Percentiles rank a stretch among this genome's conserved stretches.
Evolutionary conservation across 2,329 filamentous ascomycete species (phyloP).

Genomic region (Pseudogymnoascus sp.): DNA sequence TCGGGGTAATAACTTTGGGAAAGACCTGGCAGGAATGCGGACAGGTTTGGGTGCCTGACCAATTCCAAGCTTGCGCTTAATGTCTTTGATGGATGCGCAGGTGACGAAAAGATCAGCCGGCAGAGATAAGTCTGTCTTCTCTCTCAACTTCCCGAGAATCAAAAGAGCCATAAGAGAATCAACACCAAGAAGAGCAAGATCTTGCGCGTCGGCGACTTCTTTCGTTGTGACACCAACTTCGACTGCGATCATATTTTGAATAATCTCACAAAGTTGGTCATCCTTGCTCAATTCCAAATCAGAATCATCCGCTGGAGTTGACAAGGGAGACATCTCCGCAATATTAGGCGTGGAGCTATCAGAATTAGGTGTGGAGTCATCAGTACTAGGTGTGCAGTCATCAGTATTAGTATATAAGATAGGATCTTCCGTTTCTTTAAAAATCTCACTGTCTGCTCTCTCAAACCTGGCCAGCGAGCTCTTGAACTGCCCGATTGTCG

Average conservation of each 20-base stretch:
- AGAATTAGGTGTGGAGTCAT: slow-evolving; percentile 2
- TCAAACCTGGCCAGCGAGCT: slow-evolving; percentile 35
- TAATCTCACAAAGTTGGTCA: slow-evolving; percentile 40
- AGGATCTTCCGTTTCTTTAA: background rate
- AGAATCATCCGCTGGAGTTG: slow-evolving; percentile 46
- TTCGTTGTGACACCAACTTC: slow-evolving; percentile 65
- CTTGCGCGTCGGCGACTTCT: slow-evolving; percentile 47
- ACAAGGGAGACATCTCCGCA: slow-evolving; percentile 43
- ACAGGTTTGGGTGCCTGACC: slow-evolving; percentile 21
- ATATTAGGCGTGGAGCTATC: slow-evolving; percentile 32
- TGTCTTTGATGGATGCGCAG: slow-evolving; percentile 55
- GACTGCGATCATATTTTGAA: slow-evolving; percentile 59
- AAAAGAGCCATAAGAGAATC: slow-evolving; percentile 51
- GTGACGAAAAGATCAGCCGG: slow-evolving; percentile 53
- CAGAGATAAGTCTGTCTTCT: slow-evolving; percentile 45
- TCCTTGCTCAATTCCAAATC: slow-evolving; percentile 41
- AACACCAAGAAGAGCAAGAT: slow-evolving; percentile 49
- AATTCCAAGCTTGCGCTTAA: slow-evolving; percentile 55
- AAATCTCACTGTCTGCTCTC: slow-evolving; percentile 2
- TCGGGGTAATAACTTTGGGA: slow-evolving; percentile 9
- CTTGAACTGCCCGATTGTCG: slow-evolving; percentile 48
- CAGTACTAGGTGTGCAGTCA: slow-evolving; percentile 1
- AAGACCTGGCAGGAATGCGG: slow-evolving; percentile 30
- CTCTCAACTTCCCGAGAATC: slow-evolving; percentile 46
- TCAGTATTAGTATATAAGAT: background rate